Evolutionary conservation across 352 stramenopile species (phyloP), one percentile per base, ranked within the genome.

Genomic region (Pythium angustatum): DNA sequence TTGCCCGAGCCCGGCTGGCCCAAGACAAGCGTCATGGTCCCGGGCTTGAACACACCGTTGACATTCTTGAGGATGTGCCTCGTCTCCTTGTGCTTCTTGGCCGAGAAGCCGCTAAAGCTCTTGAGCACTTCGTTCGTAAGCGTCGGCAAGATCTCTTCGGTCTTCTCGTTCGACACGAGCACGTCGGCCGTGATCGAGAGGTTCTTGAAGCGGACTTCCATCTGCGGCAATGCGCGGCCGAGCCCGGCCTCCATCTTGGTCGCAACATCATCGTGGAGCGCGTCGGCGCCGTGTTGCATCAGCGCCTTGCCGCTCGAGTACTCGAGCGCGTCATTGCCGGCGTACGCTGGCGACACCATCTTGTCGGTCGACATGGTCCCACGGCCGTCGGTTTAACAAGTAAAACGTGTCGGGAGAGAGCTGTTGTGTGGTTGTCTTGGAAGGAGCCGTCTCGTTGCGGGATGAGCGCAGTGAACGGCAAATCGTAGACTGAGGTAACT

Each of bases 151-250:
- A n/a, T n/a, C n/a, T n/a, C n/a, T n/a, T n/a, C n/a, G n/a, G n/a
- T n/a, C n/a, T n/a, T n/a, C n/a, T 47, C 40, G 1, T 22, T 54
- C 38, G n/a, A 30, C 8, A 75, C 70, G 19, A 65, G 50, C 8
- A 77, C 50, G 8, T 78, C 66, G 10, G 74, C 74, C 14, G 64
- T 59, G 53, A 81, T 33, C 27, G 54, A 71, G 22, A 85, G 51
- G 69, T 77, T 45, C 26, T 67, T 69, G 33, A 81, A 61, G n/a
- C 75, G 74, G 8, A 85, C 71, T 41, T 85, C 71, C 55, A 62
- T 62, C 41, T 62, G 40, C 5, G 41, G 55, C 10, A 62, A 30
- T 1, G 41, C 28, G 1, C 61, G 44, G 27, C 67, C 75, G 22
- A 76, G 61, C 11, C 72, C 58, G 19, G 58, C 40, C 36, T 78